A percentile compares a stretch with the other conserved stretches of the same genome.
Evolutionary conservation across 1,139 yeast species (phyloP).

Genomic region (Saccharomyces hybrid): DNA sequence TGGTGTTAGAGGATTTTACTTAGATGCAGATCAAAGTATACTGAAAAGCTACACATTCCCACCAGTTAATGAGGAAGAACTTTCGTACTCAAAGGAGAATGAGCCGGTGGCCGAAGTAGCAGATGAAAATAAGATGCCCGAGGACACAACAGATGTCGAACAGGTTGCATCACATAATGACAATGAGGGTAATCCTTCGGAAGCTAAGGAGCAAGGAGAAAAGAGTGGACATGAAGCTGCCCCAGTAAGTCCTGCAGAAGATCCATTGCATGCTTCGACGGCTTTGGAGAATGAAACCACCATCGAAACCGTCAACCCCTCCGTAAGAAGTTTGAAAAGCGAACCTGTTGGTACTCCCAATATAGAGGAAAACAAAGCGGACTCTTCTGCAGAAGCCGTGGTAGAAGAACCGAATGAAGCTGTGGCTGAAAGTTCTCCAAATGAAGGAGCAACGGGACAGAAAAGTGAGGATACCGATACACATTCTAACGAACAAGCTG

Average conservation of each 20-base stretch:
- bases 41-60: constrained; percentile 31
- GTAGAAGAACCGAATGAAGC: constrained; percentile 44
- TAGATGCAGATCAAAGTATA: constrained; percentile 38
- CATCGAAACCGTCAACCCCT: background rate
- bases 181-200: background rate
- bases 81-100: constrained; percentile 3
- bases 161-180: constrained; percentile 4
- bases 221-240: background rate
- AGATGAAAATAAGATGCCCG: constrained; percentile 10
- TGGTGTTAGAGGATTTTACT: constrained; percentile 81
- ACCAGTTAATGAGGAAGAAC: constrained; percentile 15
- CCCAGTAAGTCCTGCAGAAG: constrained; percentile 4
- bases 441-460: constrained; percentile 3
- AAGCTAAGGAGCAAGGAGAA: constrained; percentile 2
- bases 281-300: background rate
- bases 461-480: background rate
- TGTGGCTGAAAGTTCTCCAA: constrained; percentile 35
- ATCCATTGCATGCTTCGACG: background rate
- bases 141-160: constrained; percentile 1
- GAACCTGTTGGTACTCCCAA: background rate
- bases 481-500: background rate
- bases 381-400: background rate
- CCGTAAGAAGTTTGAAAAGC: background rate
- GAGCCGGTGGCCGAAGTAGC: constrained; percentile 7
- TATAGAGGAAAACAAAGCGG: background rate